Base-by-base conservation (phyloP, 148 eudicot species). In the Spergularia marina region DNA sequence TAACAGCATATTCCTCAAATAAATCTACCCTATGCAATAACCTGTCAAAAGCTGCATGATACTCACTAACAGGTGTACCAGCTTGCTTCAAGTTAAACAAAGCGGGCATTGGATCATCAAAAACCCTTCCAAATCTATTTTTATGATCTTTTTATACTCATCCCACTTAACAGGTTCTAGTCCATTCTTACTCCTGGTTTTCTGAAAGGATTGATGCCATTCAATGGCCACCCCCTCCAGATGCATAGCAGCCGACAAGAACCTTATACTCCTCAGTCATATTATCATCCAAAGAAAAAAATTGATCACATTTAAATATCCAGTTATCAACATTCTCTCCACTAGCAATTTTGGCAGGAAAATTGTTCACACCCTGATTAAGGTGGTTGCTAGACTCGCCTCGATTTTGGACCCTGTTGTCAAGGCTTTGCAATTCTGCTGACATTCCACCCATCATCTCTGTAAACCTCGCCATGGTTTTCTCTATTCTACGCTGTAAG, bases 21-120 rank as follows among this genome's bases (percentile, higher is more conserved):
- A 70, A 30, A 5, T 30, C 36, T 0, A 70, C 10, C 4, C 60
- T 70, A 14, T 9, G 17, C 2, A 54, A 10, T 14, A 70, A 11
- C 3, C 3, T 30, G 14, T 53, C 61, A 70, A 71, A 71, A 2
- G 14, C 40, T 16, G 10, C 51, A 71, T 71, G 74, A 4, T 55
- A 71, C 0, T 55, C 30, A 9, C 18, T 12, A 0, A 55, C 74
- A 7, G 63, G 14, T 1, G 21, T 7, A 0, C 62, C 62, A 2
- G 1, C 7, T 55, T 71, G 74, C 16, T 34, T 54, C 0, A 71
- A 21, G 12, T 40, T 57, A 4, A 30, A 55, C 0, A 71, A 15
- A 1, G 57, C 63, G 7, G 47, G 0, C 62, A 71, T 71, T 0
- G 74, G 74, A 16, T 71, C 74, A 71, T 54, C 74, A 71, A 21